Evolutionary conservation across 257 asterid genomes (phyloP).

Genomic region (Rauvolfia tetraphylla): DNA sequence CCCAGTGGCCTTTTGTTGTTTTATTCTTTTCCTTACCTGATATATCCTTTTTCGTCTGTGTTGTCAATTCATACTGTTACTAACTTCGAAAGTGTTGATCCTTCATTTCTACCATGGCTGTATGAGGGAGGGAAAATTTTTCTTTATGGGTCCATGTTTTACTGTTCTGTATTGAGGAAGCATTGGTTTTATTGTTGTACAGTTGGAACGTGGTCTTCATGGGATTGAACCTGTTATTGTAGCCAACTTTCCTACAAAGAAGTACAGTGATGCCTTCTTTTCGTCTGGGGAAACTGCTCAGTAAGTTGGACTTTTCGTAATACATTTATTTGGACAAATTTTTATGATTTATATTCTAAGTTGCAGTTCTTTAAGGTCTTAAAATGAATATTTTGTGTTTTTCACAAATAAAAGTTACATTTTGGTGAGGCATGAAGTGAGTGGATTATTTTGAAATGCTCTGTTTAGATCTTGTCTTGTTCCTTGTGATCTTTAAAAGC

Average conservation of each 20-base stretch:
- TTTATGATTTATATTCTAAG: background rate
- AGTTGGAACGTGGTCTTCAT: slow-evolving; percentile 76
- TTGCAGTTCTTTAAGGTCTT: background rate
- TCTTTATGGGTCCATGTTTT: slow-evolving; percentile 1
- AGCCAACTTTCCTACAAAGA: slow-evolving; percentile 64
- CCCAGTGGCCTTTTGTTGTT: slow-evolving; percentile 2
- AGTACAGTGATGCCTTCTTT: slow-evolving; percentile 52
- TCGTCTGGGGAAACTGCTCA: slow-evolving; percentile 60
- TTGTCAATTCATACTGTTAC: background rate
- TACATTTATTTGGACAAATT: background rate
- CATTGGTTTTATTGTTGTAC: slow-evolving; percentile 20
- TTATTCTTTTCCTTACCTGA: background rate
- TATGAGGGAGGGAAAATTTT: background rate
- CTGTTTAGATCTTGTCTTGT: background rate
- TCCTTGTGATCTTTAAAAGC: background rate
- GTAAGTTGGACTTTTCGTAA: slow-evolving; percentile 40
- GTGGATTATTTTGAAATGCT: background rate
- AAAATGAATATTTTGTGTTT: background rate
- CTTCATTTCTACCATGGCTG: background rate
- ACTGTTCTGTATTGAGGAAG: slow-evolving; percentile 15
- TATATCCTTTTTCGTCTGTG: background rate
- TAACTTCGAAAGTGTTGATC: background rate
- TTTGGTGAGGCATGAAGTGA: background rate
- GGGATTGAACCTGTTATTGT: slow-evolving; percentile 77
- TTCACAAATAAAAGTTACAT: background rate